Base-by-base conservation (phyloP, 495 filamentous ascomycete genomes). In the Paragyromitra xinjiangensis region DNA sequence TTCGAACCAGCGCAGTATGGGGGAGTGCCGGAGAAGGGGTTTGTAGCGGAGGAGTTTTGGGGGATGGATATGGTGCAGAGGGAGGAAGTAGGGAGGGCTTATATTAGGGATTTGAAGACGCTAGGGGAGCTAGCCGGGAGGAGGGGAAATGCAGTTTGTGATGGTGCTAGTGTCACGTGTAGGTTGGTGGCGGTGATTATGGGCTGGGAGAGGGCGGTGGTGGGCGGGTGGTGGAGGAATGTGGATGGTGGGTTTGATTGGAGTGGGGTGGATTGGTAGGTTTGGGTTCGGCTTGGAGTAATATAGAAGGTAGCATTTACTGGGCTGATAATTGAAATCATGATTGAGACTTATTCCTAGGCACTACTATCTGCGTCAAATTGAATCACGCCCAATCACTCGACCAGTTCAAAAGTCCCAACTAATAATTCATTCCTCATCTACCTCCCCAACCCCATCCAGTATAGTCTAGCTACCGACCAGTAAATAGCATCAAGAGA, bases 101-200 rank as follows among this genome's bases (percentile, higher is more conserved):
- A 93, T 83, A 79, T 92, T 72, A 85, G 92, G 78, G 92, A 94
- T 81, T 78, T 94, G 61, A 87, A 89, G 22, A 90, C 93, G 37
- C 80, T 94, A 29, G 89, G 88, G 1, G 77, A 84, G 75, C 11
- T 81, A 14, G 66, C 77, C 11, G 67, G 22, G 50, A 65, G 24
- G 50, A 12, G 11, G n/a, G 65, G 44, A 2, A 34, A 16, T 0
- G 61, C 61, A 1, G 63, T 72, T 24, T 82, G 81, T 55, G 78
- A 56, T 6, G 82, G 83, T 40, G 85, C 84, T 45, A 90, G 89
- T 61, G 90, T 92, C 80, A 85, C 81, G 12, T 94, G 92, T 78
- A 84, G 90, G 29, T 55, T 94, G 61, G 75, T 94, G 61, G 92
- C 88, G 24, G 91, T 94, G 62, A 90, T 93, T 86, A 89, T 93